Evolutionary conservation across 148 eudicot genomes (phyloP), one percentile per base, ranked within the genome.

Genomic region (Camellia granthamiana): DNA sequence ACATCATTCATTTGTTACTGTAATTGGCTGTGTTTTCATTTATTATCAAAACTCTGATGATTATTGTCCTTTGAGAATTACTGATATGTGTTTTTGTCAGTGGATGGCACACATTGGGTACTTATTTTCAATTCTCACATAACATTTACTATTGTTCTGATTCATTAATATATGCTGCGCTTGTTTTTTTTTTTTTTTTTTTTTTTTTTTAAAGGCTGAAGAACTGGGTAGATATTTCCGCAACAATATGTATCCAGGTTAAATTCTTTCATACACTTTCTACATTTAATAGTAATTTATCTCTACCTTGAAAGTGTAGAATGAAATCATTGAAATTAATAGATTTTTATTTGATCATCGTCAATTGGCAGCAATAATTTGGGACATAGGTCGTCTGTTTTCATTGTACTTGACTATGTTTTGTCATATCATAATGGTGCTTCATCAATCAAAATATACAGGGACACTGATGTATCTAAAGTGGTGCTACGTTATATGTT

Each of bases 211-310:
- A 16, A 46, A 95, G 97, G 98, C 97, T 73, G 98, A 95, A 85
- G 98, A 95, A 79, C 89, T 95, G 78, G 98, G 98, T 66, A 92
- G 98, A 80, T 93, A 91, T 84, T 95, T 95, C 72, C 90, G 97
- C 47, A 91, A 95, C 81, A 90, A 95, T 81, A 93, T 95, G 88
- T 95, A 95, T 93, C 98, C 98, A 89, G 98, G 98, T 95, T 76
- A 72, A 62, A 19, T 13, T 73, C 6, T 38, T 0, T 21, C 43
- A 49, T 49, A 13, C 52, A 49, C 52, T 49, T 49, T 49, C 52
- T 49, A 49, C 52, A 5, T 49, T 49, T 49, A 49, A 5, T 49
- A 5, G 5, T 49, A 12, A n/a, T 46, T 41, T 69, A 18, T 54
- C 1, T 43, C 10, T 30, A 18, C 13, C 4, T 21, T 9, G 49